A percentile compares a stretch with the other conserved stretches of the same genome.
These are phyloP conservation scores for Flaveria linearis DNA, from an alignment of 129 eudicot species.

Conservation along the genomic window DNA sequence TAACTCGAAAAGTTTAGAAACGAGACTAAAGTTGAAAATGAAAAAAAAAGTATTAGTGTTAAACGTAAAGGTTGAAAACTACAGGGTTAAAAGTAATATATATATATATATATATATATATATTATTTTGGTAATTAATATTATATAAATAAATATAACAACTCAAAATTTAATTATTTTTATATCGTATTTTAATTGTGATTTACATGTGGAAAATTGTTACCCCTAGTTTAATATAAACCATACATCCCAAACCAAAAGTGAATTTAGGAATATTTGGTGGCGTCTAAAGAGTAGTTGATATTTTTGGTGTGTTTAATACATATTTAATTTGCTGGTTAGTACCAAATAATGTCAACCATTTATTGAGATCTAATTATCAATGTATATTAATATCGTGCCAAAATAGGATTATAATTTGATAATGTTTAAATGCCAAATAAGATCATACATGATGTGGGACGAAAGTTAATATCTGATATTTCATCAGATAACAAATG, in stretches of 20 bases:
- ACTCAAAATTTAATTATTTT: too few relatives aligned
- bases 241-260: neutral
- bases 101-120: too few relatives aligned
- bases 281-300: conserved; percentile 11
- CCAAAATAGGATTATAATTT: neutral
- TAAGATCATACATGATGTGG: conserved; percentile 1
- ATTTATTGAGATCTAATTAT: neutral
- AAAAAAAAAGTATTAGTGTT: too few relatives aligned
- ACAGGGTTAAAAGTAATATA: too few relatives aligned
- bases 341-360: conserved; percentile 7
- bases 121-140: too few relatives aligned
- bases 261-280: conserved; percentile 23
- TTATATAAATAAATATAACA: too few relatives aligned
- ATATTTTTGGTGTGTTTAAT: neutral
- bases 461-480: neutral
- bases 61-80: too few relatives aligned
- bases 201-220: too few relatives aligned
- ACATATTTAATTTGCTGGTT: neutral
- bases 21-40: too few relatives aligned
- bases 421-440: neutral
- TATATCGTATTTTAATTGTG: too few relatives aligned
- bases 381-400: neutral
- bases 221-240: too few relatives aligned
- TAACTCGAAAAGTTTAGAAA: too few relatives aligned
- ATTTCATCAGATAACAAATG: neutral